phyloP scores from a whole-genome alignment of 2,329 filamentous ascomycete genomes.

The Orbilia brochopaga region DNA sequence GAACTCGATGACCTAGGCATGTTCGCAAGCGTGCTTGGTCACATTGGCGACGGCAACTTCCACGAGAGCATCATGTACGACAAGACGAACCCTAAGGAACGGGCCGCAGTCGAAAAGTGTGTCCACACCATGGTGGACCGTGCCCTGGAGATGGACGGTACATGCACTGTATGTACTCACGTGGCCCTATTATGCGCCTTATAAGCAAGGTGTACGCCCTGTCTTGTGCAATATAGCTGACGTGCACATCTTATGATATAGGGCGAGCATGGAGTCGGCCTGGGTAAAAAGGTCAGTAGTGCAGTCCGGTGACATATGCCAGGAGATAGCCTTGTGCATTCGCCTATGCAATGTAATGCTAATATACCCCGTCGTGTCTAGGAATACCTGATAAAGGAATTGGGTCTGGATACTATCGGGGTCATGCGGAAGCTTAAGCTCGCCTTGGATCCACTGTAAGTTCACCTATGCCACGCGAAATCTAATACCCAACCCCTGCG shows the following conservation, averaged over 20 bases:
- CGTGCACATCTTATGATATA: constrained; percentile 42
- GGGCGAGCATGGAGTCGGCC: constrained; percentile 83
- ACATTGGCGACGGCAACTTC: constrained; percentile 94
- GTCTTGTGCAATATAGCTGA: constrained; percentile 22
- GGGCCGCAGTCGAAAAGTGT: constrained; percentile 76
- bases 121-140: constrained; percentile 89
- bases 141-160: constrained; percentile 93
- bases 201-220: constrained; percentile 10
- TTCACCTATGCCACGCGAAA: background rate
- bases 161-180: constrained; percentile 66
- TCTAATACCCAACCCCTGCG: background rate
- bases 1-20: constrained; percentile 84
- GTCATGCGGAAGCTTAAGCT: constrained; percentile 85
- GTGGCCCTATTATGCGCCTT: background rate
- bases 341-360: background rate
- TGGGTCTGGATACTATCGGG: constrained; percentile 77
- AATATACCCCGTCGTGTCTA: constrained; percentile 2
- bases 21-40: constrained; percentile 85
- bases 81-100: constrained; percentile 70
- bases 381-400: constrained; percentile 75
- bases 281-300: constrained; percentile 75
- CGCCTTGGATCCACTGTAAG: constrained; percentile 72
- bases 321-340: background rate
- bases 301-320: constrained; percentile 8
- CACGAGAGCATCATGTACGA: constrained; percentile 92